Evolutionary conservation across 257 asterid species (phyloP), one percentile per base, ranked within the genome.

Genomic region (Leptodermis oblonga): DNA sequence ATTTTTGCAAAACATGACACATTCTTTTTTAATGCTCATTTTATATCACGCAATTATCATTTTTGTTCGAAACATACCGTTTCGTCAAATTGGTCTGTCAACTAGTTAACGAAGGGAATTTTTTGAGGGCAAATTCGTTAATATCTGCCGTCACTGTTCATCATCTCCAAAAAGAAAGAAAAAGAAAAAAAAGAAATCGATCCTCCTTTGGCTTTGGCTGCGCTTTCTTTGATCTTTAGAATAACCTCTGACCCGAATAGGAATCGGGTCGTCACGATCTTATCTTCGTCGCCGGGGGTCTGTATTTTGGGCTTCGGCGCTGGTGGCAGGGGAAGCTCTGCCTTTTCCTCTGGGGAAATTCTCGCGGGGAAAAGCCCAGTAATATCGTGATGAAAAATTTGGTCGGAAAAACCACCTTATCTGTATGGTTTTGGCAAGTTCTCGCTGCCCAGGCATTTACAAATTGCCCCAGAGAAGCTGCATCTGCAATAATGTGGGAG

Each of bases 401-500:
- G 9, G 31, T 23, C 11, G 56, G 61, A 6, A 11, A 11, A n/a
- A 18, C 2, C 41, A 34, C 36, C 14, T 7, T 36, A 1, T 39
- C 1, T 9, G 7, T 5, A 42, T 39, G 42, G n/a, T 36, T 49
- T 18, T 17, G 59, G 56, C 45, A 15, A 66, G 6, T 20, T 20
- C 11, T 23, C 1, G n/a, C n/a, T n/a, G 77, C 74, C 81, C 71
- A 77, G 48, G 62, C 65, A 1, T 43, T 72, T 3, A 72, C 25
- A 62, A 77, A 77, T 46, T 51, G 56, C 0, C 12, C n/a, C 3
- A 67, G 0, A 0, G 71, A 60, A 34, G 49, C 59, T 15, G 52
- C 75, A n/a, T 75, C 79, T 20, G 69, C 72, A 48, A 75, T 26
- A 26, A 46, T 28, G 20, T 71, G 77, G 12, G 81, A 71, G 41